Base-by-base conservation (phyloP, 345 rosid species). In the Turnera subulata region DNA sequence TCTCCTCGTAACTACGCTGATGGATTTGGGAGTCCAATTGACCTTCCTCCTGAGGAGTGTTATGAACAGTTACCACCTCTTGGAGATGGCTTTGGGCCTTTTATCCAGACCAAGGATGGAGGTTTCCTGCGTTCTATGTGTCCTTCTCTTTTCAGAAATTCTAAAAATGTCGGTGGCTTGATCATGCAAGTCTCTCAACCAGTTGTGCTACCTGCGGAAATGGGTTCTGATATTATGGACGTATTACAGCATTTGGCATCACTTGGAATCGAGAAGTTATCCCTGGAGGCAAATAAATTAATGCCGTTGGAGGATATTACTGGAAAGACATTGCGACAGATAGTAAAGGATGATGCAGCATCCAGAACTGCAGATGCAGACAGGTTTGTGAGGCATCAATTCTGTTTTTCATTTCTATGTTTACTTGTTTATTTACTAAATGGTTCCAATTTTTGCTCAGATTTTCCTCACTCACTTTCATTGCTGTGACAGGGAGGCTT, bases 21-120 rank as follows among this genome's bases (percentile, higher is more conserved):
- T 55, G 97, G 96, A 55, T 91, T 91, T 71, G 97, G 96, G 45
- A 91, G 97, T 76, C 94, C 96, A 29, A 78, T 84, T 52, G 84
- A 75, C 71, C 66, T 87, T 53, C 71, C 79, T 0, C 55, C 65
- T 49, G 79, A 71, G 16, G 55, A 67, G 50, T 46, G 43, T 32
- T 25, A 50, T 57, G 71, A 78, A 63, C 35, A 29, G 8, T 71
- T 73, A 40, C 80, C 80, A 44, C 62, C 75, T 45, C 69, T 82
- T 55, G 82, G 77, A 62, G 74, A 82, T 65, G 76, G 82, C 46
- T 76, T 75, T 53, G 78, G 82, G 58, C 71, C 73, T 63, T 56
- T 74, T 23, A 17, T 81, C 61, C 65, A 54, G 64, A 77, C 62
- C 59, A 79, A 76, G 50, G 67, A 59, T 14, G 89, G 84, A 69